Percentiles rank a stretch among this genome's conserved stretches.
These are phyloP conservation scores for Schoenoplectus tabernaemontani DNA, from an alignment of 202 grass and related monocot species.

Conservation along the genomic window DNA sequence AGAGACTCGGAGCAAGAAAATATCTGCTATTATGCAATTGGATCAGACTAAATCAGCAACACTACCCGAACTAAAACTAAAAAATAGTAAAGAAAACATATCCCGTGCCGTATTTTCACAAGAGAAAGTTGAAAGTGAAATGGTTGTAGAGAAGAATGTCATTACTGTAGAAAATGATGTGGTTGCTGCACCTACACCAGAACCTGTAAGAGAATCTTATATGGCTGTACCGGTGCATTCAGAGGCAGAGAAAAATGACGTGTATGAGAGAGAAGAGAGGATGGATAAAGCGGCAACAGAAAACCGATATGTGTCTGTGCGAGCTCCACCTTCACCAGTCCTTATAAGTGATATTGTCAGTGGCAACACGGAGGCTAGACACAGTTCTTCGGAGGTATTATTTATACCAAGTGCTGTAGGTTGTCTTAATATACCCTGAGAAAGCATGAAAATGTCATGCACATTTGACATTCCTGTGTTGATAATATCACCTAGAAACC, in stretches of 20 bases:
- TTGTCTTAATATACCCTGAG: background rate
- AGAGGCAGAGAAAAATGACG: constrained; percentile 29
- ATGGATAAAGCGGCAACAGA: constrained; percentile 40
- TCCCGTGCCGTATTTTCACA: background rate
- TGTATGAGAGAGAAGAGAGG: constrained; percentile 58
- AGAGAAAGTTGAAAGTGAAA: constrained; percentile 18
- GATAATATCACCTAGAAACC: background rate
- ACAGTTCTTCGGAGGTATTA: constrained; percentile 47
- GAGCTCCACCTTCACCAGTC: constrained; percentile 52
- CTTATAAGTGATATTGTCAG: constrained; percentile 28
- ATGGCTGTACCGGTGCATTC: constrained; percentile 38
- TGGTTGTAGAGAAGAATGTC: constrained; percentile 80
- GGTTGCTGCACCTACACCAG: constrained; percentile 32
- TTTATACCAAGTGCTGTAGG: constrained; percentile 18
- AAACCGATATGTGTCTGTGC: constrained; percentile 37
- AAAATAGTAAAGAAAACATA: constrained; percentile 25
- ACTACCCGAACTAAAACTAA: constrained; percentile 25
- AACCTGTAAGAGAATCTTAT: constrained; percentile 34
- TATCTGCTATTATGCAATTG: constrained; percentile 30
- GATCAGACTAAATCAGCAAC: constrained; percentile 45
- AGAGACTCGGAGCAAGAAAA: constrained; percentile 49
- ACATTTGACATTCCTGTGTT: background rate
- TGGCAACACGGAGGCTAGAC: constrained; percentile 24
- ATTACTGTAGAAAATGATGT: constrained; percentile 72
- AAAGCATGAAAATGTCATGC: background rate